Evolutionary conservation across 225 moss, liverwort and hornwort genomes (phyloP), one percentile per base, ranked within the genome.

Genomic region (Ulota crispa): DNA sequence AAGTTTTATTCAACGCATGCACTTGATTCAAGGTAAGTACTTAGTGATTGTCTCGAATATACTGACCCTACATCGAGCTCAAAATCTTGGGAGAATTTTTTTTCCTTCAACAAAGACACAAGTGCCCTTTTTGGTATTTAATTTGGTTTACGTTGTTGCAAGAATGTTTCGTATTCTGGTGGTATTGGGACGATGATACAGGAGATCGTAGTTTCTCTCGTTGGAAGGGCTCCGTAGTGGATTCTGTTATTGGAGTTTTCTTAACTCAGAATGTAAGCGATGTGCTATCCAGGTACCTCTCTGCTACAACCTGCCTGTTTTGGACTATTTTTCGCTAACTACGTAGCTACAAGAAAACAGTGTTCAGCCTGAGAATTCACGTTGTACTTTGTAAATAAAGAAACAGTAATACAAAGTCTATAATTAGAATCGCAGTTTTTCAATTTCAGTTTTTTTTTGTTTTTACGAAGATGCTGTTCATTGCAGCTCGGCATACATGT

Each of bases 1-100:
- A 28, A 78, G 9, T 21, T 96, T 96, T 54, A 94, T 96, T 64
- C 81, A 8, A 4, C 85, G 87, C 4, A 96, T 94, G 94, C 89
- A 93, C 43, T 83, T 78, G 34, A 93, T 96, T 72, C 95, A 96
- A 94, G 95, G 94, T 95, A 52, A 77, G 85, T 74, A 20, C 9
- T 19, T 23, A 14, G 26, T 60, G 12, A 54, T 37, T 45, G 0
- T 55, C 45, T 56, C 21, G 13, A 64, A 27, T 19, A 64, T 19
- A 31, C 64, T 27, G 31, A 13, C 60, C 9, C 0, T 0, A 0
- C 4, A 59, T 47, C 3, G 6, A 57, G 31, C 0, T 42, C 12
- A 32, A 63, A 75, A 62, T 6, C 54, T 80, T 72, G 13, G 39
- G 9, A 23, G 2, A 43, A 31, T 43, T 36, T 8, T 68, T 4